Evolutionary conservation across 768 basidiomycete species (phyloP).

Genomic region (Hypsizygus marmoreus): DNA sequence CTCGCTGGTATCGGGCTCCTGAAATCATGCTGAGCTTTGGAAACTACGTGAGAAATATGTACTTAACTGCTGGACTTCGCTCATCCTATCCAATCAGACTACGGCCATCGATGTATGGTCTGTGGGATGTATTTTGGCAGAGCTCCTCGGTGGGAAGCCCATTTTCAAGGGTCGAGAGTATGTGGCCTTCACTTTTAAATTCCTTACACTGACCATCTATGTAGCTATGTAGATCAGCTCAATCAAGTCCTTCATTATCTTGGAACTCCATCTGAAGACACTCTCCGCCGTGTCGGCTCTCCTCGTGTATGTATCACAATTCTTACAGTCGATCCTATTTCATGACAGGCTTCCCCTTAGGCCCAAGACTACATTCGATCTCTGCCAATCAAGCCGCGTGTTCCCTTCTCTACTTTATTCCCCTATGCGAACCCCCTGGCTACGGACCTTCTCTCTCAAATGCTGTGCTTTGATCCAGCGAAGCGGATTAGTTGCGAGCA

Average conservation of each 20-base stretch:
- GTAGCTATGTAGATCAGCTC: slow-evolving; percentile 94
- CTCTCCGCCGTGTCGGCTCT: slow-evolving; percentile 92
- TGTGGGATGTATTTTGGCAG: slow-evolving; percentile 93
- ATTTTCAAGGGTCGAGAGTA: slow-evolving; percentile 98
- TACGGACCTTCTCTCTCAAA: slow-evolving; percentile 87
- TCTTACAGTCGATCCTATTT: neutral
- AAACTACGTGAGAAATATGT: slow-evolving; percentile 69
- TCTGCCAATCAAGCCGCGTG: slow-evolving; percentile 93
- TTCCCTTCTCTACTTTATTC: slow-evolving; percentile 89
- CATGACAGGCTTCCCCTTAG: slow-evolving; percentile 37
- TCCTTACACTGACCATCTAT: slow-evolving; percentile 10
- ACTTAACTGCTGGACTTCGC: neutral
- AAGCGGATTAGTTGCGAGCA: slow-evolving; percentile 96
- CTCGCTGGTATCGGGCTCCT: slow-evolving; percentile 96
- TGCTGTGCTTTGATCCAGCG: slow-evolving; percentile 95
- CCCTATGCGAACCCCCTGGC: slow-evolving; percentile 93
- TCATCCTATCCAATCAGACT: slow-evolving; percentile 49
- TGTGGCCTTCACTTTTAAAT: slow-evolving; percentile 29
- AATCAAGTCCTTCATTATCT: slow-evolving; percentile 98
- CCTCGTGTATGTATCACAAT: slow-evolving; percentile 65
- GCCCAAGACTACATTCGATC: slow-evolving; percentile 99
- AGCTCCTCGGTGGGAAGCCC: slow-evolving; percentile 90
- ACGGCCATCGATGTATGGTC: slow-evolving; percentile 96
- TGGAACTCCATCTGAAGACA: slow-evolving; percentile 97
- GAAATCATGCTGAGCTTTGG: slow-evolving; percentile 99